These are phyloP conservation scores for Colletotrichum chrysophilum DNA, from an alignment of 2,329 filamentous ascomycete genomes.

Conservation along the genomic window DNA sequence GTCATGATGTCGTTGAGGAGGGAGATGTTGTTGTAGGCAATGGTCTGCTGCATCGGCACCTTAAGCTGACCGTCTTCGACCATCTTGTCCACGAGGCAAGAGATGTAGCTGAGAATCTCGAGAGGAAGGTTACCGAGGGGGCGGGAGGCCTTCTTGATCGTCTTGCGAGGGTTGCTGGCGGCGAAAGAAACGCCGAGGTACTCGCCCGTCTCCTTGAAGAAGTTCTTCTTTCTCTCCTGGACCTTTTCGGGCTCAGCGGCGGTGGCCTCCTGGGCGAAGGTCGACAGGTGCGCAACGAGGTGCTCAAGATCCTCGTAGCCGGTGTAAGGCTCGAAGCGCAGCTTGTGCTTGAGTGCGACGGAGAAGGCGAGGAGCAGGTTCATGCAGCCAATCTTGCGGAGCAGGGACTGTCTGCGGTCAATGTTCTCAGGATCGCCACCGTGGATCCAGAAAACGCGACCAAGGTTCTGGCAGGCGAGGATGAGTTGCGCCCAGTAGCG, in stretches of 20 bases:
- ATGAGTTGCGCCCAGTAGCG: slow-evolving; percentile 67
- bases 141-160: slow-evolving; percentile 73
- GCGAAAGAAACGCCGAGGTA: slow-evolving; percentile 81
- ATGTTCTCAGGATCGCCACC: slow-evolving; percentile 58
- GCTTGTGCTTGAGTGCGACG: slow-evolving; percentile 79
- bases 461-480: slow-evolving; percentile 70
- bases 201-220: slow-evolving; percentile 71
- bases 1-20: slow-evolving; percentile 75
- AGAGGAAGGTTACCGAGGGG: slow-evolving; percentile 84
- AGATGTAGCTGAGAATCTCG: slow-evolving; percentile 78
- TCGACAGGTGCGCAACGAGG: slow-evolving; percentile 75
- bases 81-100: slow-evolving; percentile 68
- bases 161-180: slow-evolving; percentile 77
- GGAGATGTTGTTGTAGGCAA: slow-evolving; percentile 64
- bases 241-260: slow-evolving; percentile 36
- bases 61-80: slow-evolving; percentile 60
- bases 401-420: slow-evolving; percentile 67
- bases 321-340: slow-evolving; percentile 83
- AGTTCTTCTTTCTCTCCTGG: slow-evolving; percentile 45
- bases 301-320: slow-evolving; percentile 76
- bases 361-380: slow-evolving; percentile 81
- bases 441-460: slow-evolving; percentile 85
- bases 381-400: slow-evolving; percentile 75
- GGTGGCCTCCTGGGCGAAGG: slow-evolving; percentile 68
- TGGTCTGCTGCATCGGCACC: slow-evolving; percentile 63